Evolutionary conservation across 148 eudicot species (phyloP).

Genomic region (Spergularia marina): DNA sequence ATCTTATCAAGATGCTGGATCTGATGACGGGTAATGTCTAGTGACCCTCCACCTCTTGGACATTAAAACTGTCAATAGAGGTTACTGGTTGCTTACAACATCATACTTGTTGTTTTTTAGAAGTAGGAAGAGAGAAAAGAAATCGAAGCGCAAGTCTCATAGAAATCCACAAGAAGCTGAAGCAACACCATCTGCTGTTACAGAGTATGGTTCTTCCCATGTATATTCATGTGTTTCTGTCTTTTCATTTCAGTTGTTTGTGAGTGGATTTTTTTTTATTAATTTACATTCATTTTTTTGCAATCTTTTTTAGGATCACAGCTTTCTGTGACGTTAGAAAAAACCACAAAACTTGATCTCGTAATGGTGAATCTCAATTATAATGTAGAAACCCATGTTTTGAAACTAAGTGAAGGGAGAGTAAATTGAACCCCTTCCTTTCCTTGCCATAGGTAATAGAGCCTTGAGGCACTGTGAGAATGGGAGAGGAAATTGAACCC

Average conservation of each 20-base stretch:
- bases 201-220: slow-evolving; percentile 20
- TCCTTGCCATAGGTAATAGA: too few relatives aligned
- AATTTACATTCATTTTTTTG: not conserved
- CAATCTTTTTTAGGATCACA: not conserved
- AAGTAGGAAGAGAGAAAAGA: slow-evolving; percentile 75
- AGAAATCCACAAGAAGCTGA: slow-evolving; percentile 45
- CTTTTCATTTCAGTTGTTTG: not conserved
- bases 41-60: slow-evolving; percentile 17
- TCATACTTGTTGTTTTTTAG: slow-evolving; percentile 33
- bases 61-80: not conserved
- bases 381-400: too few relatives aligned
- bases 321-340: too few relatives aligned
- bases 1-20: slow-evolving; percentile 76
- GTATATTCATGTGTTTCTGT: not conserved
- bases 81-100: slow-evolving; percentile 14
- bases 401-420: too few relatives aligned
- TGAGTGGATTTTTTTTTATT: not conserved
- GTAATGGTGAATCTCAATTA: too few relatives aligned
- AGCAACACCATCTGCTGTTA: slow-evolving; percentile 21
- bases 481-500: too few relatives aligned
- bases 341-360: too few relatives aligned
- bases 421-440: too few relatives aligned
- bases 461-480: too few relatives aligned
- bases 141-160: slow-evolving; percentile 78
- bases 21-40: slow-evolving; percentile 74